Percentiles rank a stretch among this genome's conserved stretches.
These are phyloP conservation scores for Helotiales sp. DNA, from an alignment of 2,329 filamentous ascomycete species.

Conservation along the genomic window DNA sequence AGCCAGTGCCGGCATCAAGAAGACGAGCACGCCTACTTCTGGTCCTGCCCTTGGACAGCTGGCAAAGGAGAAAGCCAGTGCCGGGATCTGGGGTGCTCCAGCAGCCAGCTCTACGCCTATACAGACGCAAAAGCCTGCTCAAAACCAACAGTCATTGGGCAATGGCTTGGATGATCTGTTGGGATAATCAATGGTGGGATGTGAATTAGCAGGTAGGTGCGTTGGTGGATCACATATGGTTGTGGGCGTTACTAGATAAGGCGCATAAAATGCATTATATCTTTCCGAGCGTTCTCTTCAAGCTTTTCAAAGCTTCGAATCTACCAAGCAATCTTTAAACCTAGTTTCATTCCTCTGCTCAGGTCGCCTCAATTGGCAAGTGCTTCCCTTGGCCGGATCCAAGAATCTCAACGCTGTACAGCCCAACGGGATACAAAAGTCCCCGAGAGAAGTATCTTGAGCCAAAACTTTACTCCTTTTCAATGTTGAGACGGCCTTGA, in stretches of 20 bases:
- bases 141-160: constrained; percentile 43
- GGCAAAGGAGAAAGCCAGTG: constrained; percentile 96
- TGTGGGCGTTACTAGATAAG: constrained; percentile 27
- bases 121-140: constrained; percentile 30
- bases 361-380: no score
- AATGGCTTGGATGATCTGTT: constrained; percentile 51
- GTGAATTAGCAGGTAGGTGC: neutral
- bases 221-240: constrained; percentile 9
- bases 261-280: constrained; percentile 31
- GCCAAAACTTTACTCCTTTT: no score
- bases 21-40: constrained; percentile 64
- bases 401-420: no score
- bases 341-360: no score
- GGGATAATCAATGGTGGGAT: constrained; percentile 42
- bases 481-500: no score
- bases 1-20: constrained; percentile 76
- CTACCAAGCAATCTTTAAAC: no score
- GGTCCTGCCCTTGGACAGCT: constrained; percentile 88
- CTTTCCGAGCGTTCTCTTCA: neutral
- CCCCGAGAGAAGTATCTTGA: no score
- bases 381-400: no score
- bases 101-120: constrained; percentile 30
- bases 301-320: neutral
- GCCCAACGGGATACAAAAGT: no score
- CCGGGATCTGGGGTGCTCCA: constrained; percentile 87